Evolutionary conservation across 257 asterid genomes (phyloP), one percentile per base, ranked within the genome.

Genomic region (Mentha longifolia): DNA sequence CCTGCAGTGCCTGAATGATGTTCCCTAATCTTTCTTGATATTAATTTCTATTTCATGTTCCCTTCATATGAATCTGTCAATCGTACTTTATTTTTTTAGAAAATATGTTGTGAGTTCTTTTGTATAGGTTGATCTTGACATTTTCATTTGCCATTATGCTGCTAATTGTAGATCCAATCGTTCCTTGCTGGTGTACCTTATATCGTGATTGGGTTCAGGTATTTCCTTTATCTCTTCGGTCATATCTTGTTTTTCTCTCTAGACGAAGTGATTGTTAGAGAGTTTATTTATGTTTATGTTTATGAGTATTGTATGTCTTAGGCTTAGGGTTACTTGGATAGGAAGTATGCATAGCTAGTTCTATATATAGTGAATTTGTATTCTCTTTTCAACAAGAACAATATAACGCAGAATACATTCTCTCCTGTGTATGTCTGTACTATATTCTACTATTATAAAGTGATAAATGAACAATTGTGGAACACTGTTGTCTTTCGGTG

Each of bases 161-260:
- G 20, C 67, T 41, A 35, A 35, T 58, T 84, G 86, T 96, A 94
- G 99, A 91, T 94, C 73, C 99, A 94, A 61, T 91, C 99, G 35
- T 94, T 91, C 85, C 95, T 94, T 67, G 99, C 99, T 67, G 99
- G 99, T 65, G 96, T 94, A 30, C 97, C 96, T 62, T 94, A 68
- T 68, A 86, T 94, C 45, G 97, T 94, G 25, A 80, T 94, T 79
- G 99, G 99, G 19, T 94, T 79, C 77, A 86, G 99, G 99, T 94
- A 82, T 31, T 49, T 39, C 51, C 45, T 45, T 28, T 20, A 25
- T 39, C 63, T 39, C 63, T 54, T 39, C 30, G 28, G 46, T 71
- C 56, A 39, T 49, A 28, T 60, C 25, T 50, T 45, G 31, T 43
- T 31, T 19, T 45, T 65, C 43, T 51, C 63, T 6, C 10, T 50